phyloP scores from a whole-genome alignment of 2,329 filamentous ascomycete species.

The Penicillium palitans region DNA sequence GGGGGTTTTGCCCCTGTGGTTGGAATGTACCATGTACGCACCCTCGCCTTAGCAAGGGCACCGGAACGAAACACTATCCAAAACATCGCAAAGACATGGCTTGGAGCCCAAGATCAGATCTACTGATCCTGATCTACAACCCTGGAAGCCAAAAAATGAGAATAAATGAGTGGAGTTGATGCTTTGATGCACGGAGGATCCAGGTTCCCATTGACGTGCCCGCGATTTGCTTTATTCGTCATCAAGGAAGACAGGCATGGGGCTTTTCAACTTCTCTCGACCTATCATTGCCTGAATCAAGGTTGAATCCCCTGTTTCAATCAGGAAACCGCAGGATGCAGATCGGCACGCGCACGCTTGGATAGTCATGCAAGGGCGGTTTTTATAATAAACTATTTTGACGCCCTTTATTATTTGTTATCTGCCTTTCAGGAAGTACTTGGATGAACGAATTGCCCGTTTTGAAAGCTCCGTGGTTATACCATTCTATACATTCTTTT shows the following conservation, averaged over 20 bases:
- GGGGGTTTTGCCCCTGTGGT: conserved; percentile 12
- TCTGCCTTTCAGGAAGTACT: conserved; percentile 2
- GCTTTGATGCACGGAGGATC: conserved; percentile 4
- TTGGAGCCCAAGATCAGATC: not conserved
- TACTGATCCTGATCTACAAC: conserved; percentile 5
- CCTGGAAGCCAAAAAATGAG: not conserved
- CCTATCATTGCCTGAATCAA: conserved; percentile 11
- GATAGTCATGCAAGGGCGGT: conserved; percentile 21
- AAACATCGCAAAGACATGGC: not conserved
- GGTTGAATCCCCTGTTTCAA: conserved; percentile 9
- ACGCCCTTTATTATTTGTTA: conserved; percentile 1
- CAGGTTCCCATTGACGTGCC: not conserved
- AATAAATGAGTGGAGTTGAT: not conserved
- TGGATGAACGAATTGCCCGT: conserved; percentile 6
- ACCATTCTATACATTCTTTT: conserved; percentile 13
- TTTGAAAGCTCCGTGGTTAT: conserved; percentile 12
- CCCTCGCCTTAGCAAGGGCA: conserved; percentile 27
- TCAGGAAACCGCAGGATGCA: not conserved
- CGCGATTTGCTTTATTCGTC: conserved; percentile 7
- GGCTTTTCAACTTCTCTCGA: not conserved
- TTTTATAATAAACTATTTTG: conserved; percentile 10
- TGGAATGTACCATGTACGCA: conserved; percentile 19
- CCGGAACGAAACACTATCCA: not conserved
- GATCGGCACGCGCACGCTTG: conserved; percentile 18
- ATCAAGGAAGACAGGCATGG: conserved; percentile 16